Percentiles rank a stretch among this genome's conserved stretches.
These are phyloP conservation scores for Blepharisma japonicum DNA, from an alignment of 73 alveolate genomes.

Conservation along the genomic window DNA sequence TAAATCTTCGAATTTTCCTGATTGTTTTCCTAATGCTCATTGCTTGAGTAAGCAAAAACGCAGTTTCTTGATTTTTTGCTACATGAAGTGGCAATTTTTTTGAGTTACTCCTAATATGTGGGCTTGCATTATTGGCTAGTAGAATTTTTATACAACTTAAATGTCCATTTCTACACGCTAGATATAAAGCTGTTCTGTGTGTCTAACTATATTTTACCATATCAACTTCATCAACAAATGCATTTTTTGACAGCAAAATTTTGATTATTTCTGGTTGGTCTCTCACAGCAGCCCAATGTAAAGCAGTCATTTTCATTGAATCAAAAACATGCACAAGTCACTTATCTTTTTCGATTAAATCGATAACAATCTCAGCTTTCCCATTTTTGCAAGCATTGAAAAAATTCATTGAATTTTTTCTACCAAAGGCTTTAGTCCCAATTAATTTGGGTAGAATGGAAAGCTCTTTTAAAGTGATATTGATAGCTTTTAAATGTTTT, in stretches of 20 bases:
- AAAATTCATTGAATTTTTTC: neutral
- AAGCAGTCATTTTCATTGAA: conserved; percentile 11
- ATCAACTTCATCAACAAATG: neutral
- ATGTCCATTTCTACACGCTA: neutral
- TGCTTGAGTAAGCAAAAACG: too few relatives aligned
- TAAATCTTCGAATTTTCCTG: too few relatives aligned
- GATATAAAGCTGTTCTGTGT: neutral
- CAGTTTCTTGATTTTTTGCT: neutral
- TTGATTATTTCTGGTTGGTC: neutral
- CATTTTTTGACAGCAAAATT: neutral
- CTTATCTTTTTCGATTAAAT: neutral
- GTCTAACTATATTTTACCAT: neutral
- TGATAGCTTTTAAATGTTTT: too few relatives aligned
- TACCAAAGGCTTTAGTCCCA: neutral
- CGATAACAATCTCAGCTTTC: neutral
- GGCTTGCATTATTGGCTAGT: neutral
- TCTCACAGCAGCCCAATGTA: conserved; percentile 7
- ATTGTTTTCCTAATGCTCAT: too few relatives aligned
- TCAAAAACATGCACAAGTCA: neutral
- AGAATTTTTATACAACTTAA: neutral
- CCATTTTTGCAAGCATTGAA: conserved; percentile 5
- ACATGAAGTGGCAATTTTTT: conserved; percentile 13
- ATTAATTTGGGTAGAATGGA: neutral
- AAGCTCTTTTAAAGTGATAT: too few relatives aligned
- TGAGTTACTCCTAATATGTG: conserved; percentile 1